Base-by-base conservation (phyloP, 352 stramenopile species). In the Nothophytophthora sp. region DNA sequence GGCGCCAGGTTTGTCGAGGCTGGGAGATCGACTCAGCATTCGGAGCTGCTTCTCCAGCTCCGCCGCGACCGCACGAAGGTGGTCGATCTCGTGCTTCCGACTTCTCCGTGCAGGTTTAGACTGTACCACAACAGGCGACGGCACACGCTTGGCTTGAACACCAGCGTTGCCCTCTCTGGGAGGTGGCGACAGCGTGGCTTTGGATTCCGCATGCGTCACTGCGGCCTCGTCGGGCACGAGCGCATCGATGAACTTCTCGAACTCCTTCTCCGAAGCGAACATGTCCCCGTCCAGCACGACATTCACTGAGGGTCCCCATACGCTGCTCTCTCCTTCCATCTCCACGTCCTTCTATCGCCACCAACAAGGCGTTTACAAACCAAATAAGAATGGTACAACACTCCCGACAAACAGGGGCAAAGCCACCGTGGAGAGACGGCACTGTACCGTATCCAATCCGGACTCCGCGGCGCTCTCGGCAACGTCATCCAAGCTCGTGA, bases 11-110 rank as follows among this genome's bases (percentile, higher is more conserved):
- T 70, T 66, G 1, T 72, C 63, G 3, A 37, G 19, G 18, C 51
- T 56, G 25, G 64, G 49, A 10, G 45, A 38, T 15, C 68, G 45
- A 41, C 69, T 75, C 2, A 88, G 39, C 15, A 48, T 38, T 19
- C 60, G 29, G 24, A 88, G 65, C 48, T 85, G 71, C 40, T 56
- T 62, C 36, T 85, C 73, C 13, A 85, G 60, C 36, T 67, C 63
- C 25, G 41, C 40, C 8, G 70, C 67, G 11, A 76, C 57, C 4
- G 56, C 55, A 44, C 73, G 73, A 39, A 85, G 53, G n/a, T 68
- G 55, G 39, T 74, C 69, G 15, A 83, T 56, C 56, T 80, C 66
- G 37, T 78, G 60, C 50, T 80, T 83, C 33, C 57, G 56, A 2
- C 58, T 60, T 60, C 74, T 80, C 12, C n/a, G n/a, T n/a, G n/a